Base-by-base conservation (phyloP, 352 stramenopile species). In the Pythium folliculosum region DNA sequence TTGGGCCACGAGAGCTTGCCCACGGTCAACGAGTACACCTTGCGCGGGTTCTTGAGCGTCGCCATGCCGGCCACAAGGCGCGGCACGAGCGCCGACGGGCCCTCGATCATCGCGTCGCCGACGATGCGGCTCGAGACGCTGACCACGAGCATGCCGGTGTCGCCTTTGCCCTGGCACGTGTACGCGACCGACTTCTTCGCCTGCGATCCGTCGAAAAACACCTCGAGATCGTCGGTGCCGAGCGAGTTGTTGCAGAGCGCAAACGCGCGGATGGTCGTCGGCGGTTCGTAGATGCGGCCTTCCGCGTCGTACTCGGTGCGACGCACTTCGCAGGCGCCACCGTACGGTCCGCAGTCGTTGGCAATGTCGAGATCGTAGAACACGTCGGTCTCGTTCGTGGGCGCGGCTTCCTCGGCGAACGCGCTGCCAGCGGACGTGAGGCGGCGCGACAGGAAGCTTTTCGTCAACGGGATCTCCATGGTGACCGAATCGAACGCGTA, bases 21-120 rank as follows among this genome's bases (percentile, higher is more conserved):
- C 23, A 87, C 61, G 1, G 80, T 86, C 30, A 87, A 70, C 4
- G 78, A 82, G 52, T 86, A 76, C 35, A 71, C 73, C 37, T 73
- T 76, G 45, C 75, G 78, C 35, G 78, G 35, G 38, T 87, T 86
- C 32, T 56, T 60, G 60, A 84, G 68, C 21, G 49, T 67, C 5
- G 72, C 68, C 27, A 67, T 45, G 19, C 74, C 57, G 9, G 25
- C 38, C 14, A 54, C 49, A 12, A 66, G 60, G 13, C 60, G 49
- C 14, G 49, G 23, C 17, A 60, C 23, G 12, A 61, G 61, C 47
- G 49, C 35, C 4, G 27, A 22, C 4, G 57, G 52, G 6, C 54
- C 52, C 38, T 77, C 38, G 14, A 76, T 55, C 66, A 84, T 61
- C 1, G 70, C 56, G 45, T 83, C 75, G 3, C 70, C 78, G 10